Conservation (phyloP, 2,329 filamentous ascomycete species). For the Pseudocercospora macadamiae region DNA sequence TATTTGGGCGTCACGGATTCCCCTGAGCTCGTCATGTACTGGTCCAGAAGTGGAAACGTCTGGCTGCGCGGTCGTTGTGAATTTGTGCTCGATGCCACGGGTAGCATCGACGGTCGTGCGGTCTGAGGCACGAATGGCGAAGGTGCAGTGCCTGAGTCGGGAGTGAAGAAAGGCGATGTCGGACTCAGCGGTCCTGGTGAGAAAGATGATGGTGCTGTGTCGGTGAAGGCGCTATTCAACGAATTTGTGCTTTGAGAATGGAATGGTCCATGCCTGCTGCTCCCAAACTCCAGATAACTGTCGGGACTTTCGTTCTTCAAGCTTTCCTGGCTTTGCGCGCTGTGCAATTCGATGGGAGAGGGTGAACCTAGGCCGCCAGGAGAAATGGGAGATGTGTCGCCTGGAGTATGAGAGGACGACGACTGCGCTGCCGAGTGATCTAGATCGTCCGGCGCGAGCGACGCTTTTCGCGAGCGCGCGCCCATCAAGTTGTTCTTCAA, state of each 20-base stretch:
- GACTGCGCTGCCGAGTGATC: constrained; percentile 63
- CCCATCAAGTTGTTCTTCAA: constrained; percentile 72
- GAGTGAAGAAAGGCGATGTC: constrained; percentile 76
- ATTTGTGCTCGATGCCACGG: constrained; percentile 54
- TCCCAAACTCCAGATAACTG: constrained; percentile 63
- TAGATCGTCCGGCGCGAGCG: constrained; percentile 66
- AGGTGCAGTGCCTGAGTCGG: constrained; percentile 67
- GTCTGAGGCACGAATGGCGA: constrained; percentile 63
- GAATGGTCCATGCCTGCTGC: constrained; percentile 63
- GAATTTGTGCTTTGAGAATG: constrained; percentile 69
- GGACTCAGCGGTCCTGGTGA: constrained; percentile 74
- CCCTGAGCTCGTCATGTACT: constrained; percentile 57
- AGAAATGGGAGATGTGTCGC: constrained; percentile 70
- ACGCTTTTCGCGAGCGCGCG: constrained; percentile 58
- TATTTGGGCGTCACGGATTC: constrained; percentile 61
- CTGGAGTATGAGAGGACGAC: constrained; percentile 65
- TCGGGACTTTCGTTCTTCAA: constrained; percentile 63
- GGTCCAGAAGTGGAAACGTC: constrained; percentile 76
- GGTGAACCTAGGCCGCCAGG: constrained; percentile 67
- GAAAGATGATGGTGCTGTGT: constrained; percentile 67
- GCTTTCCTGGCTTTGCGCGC: constrained; percentile 70
- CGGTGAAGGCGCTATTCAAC: constrained; percentile 68
- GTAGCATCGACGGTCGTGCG: constrained; percentile 40
- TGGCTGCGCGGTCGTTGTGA: constrained; percentile 81
- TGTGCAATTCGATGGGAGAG: constrained; percentile 66